These are phyloP conservation scores for Ceratocystis cacaofunesta DNA, from an alignment of 2,329 filamentous ascomycete genomes.

Conservation along the genomic window DNA sequence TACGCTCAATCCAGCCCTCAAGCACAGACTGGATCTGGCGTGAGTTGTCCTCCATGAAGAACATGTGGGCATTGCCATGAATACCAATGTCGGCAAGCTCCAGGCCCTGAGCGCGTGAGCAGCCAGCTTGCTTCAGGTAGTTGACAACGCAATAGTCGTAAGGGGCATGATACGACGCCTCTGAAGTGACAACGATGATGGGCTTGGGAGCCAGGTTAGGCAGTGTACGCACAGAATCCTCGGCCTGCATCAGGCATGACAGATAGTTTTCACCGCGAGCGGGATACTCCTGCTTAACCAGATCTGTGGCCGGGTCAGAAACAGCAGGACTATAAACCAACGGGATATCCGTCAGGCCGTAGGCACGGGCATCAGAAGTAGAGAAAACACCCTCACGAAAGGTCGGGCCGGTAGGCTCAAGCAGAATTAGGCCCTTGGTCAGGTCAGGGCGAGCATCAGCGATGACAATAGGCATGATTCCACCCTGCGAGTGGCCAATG, in stretches of 20 bases:
- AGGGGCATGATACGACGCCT: conserved; percentile 31
- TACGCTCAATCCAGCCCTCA: conserved; percentile 12
- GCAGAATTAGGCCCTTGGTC: conserved; percentile 28
- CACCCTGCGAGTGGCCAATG: conserved; percentile 34
- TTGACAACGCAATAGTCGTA: conserved; percentile 31
- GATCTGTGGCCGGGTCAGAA: conserved; percentile 24
- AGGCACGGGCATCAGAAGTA: conserved; percentile 25
- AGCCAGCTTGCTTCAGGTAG: conserved; percentile 31
- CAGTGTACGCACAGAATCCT: conserved; percentile 22
- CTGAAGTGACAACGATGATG: conserved; percentile 28
- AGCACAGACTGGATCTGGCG: conserved; percentile 23
- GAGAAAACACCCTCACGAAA: conserved; percentile 30
- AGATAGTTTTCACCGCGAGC: conserved; percentile 19
- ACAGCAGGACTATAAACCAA: conserved; percentile 34
- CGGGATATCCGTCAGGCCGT: conserved; percentile 35
- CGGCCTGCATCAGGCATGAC: conserved; percentile 26
- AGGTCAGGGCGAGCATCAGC: conserved; percentile 29
- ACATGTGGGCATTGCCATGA: conserved; percentile 33
- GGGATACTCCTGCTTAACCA: conserved; percentile 23
- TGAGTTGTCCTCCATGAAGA: conserved; percentile 36
- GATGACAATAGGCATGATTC: conserved; percentile 28
- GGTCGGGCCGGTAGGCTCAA: conserved; percentile 35
- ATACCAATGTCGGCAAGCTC: conserved; percentile 26
- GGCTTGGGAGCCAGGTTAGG: conserved; percentile 25
- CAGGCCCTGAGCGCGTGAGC: conserved; percentile 20